These are phyloP conservation scores for Bretschneidera sinensis DNA, from an alignment of 345 rosid genomes.

Conservation along the genomic window DNA sequence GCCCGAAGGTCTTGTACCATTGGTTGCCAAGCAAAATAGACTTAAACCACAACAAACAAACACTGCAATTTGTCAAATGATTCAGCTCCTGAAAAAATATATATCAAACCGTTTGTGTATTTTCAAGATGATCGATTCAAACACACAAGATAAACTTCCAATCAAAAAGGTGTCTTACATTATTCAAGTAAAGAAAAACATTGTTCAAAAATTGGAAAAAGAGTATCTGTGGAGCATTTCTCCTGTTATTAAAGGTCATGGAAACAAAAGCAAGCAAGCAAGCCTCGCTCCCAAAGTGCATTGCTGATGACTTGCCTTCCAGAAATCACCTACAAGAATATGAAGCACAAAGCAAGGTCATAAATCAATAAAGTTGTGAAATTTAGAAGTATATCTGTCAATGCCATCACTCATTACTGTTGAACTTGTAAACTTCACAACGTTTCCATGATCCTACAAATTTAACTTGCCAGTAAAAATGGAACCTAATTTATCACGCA, in stretches of 20 bases:
- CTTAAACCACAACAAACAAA: too few relatives aligned
- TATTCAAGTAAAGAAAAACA: conserved; percentile 4
- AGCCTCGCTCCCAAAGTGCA: background rate
- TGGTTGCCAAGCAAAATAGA: background rate
- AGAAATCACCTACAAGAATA: conserved; percentile 11
- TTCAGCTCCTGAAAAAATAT: background rate
- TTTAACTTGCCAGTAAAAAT: background rate
- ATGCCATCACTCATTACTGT: too few relatives aligned
- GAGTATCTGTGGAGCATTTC: conserved; percentile 9
- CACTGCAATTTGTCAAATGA: background rate
- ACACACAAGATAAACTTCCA: background rate
- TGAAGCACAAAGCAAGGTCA: background rate
- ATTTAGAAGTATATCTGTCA: too few relatives aligned
- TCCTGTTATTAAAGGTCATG: conserved; percentile 8
- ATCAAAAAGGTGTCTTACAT: background rate
- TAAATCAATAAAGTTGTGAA: background rate
- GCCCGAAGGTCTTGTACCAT: too few relatives aligned
- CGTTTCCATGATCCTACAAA: too few relatives aligned
- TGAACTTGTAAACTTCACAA: background rate
- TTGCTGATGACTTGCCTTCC: background rate
- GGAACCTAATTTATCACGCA: background rate
- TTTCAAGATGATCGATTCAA: background rate
- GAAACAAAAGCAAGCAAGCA: conserved; percentile 5
- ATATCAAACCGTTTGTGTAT: background rate
- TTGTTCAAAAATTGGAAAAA: background rate